Conservation (phyloP, 371 early-diverging fungal species). For the Mucor indicus region DNA sequence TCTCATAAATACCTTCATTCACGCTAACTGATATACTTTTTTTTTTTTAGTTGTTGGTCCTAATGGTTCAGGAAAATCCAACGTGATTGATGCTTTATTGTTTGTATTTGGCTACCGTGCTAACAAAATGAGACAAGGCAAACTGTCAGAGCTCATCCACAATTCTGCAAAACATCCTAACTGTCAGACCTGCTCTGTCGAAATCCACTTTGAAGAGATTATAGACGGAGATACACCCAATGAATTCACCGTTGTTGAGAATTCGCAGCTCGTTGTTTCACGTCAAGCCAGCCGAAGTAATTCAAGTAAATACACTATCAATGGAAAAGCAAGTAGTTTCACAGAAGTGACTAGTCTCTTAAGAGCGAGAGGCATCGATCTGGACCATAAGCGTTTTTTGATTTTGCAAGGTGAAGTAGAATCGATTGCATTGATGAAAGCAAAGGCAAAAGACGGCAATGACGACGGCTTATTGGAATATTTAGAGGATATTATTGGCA, state of each 20-base stretch:
- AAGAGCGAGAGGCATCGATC: slow-evolving; percentile 89
- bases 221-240: slow-evolving; percentile 66
- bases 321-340: slow-evolving; percentile 70
- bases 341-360: slow-evolving; percentile 88
- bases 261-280: slow-evolving; percentile 75
- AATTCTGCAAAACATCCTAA: slow-evolving; percentile 79
- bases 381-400: slow-evolving; percentile 98
- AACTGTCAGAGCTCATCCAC: slow-evolving; percentile 96
- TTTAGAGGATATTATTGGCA: slow-evolving; percentile 99
- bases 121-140: slow-evolving; percentile 98
- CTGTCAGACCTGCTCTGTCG: slow-evolving; percentile 81
- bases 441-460: slow-evolving; percentile 88
- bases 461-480: slow-evolving; percentile 99
- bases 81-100: slow-evolving; percentile 98
- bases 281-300: slow-evolving; percentile 78
- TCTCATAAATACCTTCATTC: too few species aligned
- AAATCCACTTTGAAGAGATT: slow-evolving; percentile 94
- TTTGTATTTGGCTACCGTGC: slow-evolving; percentile 99
- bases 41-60: slow-evolving; percentile 84
- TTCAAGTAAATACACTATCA: slow-evolving; percentile 78
- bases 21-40: neutral
- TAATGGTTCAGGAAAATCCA: slow-evolving; percentile 99
- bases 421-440: slow-evolving; percentile 98
- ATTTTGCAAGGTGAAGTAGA: slow-evolving; percentile 99
- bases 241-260: slow-evolving; percentile 62